Percentiles rank a stretch among this genome's conserved stretches.
phyloP scores from a whole-genome alignment of 2,329 filamentous ascomycete genomes.

The Epichloe scottii region DNA sequence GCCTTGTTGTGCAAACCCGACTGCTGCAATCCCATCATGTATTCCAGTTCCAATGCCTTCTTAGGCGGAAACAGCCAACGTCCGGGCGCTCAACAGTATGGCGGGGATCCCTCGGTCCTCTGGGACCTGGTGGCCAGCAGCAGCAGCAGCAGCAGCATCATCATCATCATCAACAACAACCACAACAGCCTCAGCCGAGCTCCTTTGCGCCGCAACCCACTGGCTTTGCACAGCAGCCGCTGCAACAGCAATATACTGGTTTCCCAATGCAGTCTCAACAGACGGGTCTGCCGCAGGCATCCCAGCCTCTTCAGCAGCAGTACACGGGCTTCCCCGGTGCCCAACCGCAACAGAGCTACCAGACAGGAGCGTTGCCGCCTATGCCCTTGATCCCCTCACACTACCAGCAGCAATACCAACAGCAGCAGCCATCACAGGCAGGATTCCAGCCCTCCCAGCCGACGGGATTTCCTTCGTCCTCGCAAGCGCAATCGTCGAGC shows the following conservation, averaged over 20 bases:
- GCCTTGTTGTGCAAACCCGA: not conserved
- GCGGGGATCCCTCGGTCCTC: constrained; percentile 31
- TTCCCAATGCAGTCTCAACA: constrained; percentile 37
- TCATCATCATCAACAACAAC: constrained; percentile 42
- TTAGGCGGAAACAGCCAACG: constrained; percentile 66
- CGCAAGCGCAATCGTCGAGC: constrained; percentile 37
- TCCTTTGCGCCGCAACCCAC: constrained; percentile 48
- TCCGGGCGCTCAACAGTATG: constrained; percentile 46
- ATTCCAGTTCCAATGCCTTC: constrained; percentile 78
- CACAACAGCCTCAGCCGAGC: constrained; percentile 35
- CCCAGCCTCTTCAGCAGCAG: constrained; percentile 52
- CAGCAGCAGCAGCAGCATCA: constrained; percentile 37
- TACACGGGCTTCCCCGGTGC: constrained; percentile 50
- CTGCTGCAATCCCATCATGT: constrained; percentile 46
- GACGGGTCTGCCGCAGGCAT: constrained; percentile 39
- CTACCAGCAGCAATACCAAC: constrained; percentile 46
- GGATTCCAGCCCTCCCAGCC: constrained; percentile 29
- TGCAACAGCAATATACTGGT: constrained; percentile 49
- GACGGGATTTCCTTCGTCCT: constrained; percentile 29
- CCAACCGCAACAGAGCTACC: constrained; percentile 47
- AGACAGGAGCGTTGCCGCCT: constrained; percentile 43
- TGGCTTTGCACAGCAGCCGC: constrained; percentile 38
- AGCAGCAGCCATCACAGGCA: constrained; percentile 29
- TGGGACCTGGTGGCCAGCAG: constrained; percentile 30
- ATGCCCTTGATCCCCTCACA: constrained; percentile 48